phyloP scores from a whole-genome alignment of 1,284 basidiomycete genomes.

The Trichosporon asahii region DNA sequence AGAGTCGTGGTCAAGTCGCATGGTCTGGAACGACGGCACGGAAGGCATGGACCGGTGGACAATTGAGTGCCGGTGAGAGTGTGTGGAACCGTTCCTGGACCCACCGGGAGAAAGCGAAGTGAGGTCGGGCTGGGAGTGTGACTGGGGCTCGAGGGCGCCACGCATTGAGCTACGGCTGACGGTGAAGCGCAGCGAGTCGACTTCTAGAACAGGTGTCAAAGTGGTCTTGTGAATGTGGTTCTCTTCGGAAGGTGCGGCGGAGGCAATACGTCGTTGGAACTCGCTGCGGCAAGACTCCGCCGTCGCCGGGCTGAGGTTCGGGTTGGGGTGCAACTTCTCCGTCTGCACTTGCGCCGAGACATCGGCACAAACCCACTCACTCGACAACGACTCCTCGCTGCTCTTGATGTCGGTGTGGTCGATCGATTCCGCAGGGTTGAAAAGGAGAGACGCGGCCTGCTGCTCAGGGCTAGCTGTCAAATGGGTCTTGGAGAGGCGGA shows the following conservation, averaged over 20 bases:
- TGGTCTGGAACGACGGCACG: not conserved
- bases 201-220: not conserved
- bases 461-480: no score
- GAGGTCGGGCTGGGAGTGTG: not conserved
- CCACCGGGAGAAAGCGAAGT: not conserved
- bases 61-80: not conserved
- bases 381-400: not conserved
- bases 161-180: not conserved
- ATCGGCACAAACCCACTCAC: not conserved
- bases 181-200: not conserved
- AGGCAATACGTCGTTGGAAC: not conserved
- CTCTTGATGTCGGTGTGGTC: not conserved
- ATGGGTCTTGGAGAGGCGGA: not conserved
- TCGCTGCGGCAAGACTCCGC: not conserved
- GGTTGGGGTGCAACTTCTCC: not conserved
- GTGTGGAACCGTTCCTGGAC: not conserved
- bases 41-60: not conserved
- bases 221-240: not conserved
- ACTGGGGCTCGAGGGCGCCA: not conserved
- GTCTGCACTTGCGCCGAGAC: not conserved
- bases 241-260: not conserved
- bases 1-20: not conserved
- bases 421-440: not conserved
- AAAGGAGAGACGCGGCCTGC: not conserved
- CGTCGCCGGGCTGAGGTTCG: not conserved